These are phyloP conservation scores for Mycena alexandri DNA, from an alignment of 768 basidiomycete species.

Conservation along the genomic window DNA sequence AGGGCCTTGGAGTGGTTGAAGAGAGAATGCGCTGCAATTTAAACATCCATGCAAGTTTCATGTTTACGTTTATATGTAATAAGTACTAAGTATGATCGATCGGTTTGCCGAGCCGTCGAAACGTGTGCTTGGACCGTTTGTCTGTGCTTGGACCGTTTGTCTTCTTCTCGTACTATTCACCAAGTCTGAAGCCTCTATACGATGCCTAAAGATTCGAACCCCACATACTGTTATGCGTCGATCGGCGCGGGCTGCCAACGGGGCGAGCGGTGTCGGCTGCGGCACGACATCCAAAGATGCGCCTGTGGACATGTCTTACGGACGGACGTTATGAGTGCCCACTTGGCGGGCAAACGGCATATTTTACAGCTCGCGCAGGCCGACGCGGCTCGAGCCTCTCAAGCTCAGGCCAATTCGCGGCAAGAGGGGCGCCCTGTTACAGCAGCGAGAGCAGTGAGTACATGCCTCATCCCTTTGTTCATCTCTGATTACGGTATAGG, in stretches of 20 bases:
- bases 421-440: background rate
- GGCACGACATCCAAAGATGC: constrained; percentile 54
- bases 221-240: constrained; percentile 45
- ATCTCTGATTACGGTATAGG: background rate
- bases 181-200: background rate
- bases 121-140: background rate
- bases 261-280: constrained; percentile 46
- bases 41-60: background rate
- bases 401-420: background rate
- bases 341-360: constrained; percentile 49
- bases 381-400: background rate
- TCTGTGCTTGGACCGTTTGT: too few relatives aligned
- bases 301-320: constrained; percentile 48
- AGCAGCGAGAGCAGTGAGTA: too few relatives aligned
- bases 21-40: constrained; percentile 61
- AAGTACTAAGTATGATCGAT: too few relatives aligned
- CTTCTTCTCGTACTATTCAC: background rate
- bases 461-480: too few relatives aligned
- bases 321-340: constrained; percentile 33
- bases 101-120: background rate
- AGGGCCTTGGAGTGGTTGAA: constrained; percentile 74
- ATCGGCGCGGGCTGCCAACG: constrained; percentile 44
- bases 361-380: constrained; percentile 32
- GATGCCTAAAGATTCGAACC: constrained; percentile 23
- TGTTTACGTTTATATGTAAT: constrained; percentile 26